Conservation (phyloP, 2,329 filamentous ascomycete genomes). For the Neophaeococcomyces mojaviensis region DNA sequence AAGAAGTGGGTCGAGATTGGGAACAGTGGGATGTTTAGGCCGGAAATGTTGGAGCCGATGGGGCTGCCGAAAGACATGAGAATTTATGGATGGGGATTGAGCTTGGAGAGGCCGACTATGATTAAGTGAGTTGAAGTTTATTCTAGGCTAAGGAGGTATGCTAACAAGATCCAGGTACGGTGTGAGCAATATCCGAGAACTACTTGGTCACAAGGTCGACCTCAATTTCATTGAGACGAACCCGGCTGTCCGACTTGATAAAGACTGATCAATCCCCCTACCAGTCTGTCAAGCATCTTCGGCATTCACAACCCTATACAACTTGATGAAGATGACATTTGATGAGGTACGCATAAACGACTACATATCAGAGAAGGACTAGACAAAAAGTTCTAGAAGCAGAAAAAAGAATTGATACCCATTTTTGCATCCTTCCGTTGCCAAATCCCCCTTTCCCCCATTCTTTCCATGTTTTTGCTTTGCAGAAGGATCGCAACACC, state of each 20-base stretch:
- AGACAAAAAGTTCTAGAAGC: slow-evolving; percentile 13
- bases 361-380: slow-evolving; percentile 1
- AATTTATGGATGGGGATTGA: slow-evolving; percentile 90
- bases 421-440: neutral
- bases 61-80: slow-evolving; percentile 83
- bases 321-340: neutral
- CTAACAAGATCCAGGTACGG: slow-evolving; percentile 43
- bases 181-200: slow-evolving; percentile 82
- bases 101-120: slow-evolving; percentile 92
- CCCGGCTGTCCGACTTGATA: slow-evolving; percentile 81
- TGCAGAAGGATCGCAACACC: too few species aligned
- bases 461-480: too few species aligned
- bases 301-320: neutral
- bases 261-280: slow-evolving; percentile 56
- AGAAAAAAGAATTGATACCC: slow-evolving; percentile 20
- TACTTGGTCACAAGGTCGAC: slow-evolving; percentile 93
- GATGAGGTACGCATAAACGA: too few species aligned
- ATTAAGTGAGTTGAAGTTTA: slow-evolving; percentile 68
- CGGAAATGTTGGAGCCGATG: slow-evolving; percentile 95
- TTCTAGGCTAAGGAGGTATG: neutral
- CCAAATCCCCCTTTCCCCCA: slow-evolving; percentile 13
- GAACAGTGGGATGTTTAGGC: slow-evolving; percentile 97
- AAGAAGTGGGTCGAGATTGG: slow-evolving; percentile 94
- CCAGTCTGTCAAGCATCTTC: too few species aligned
- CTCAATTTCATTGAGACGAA: slow-evolving; percentile 86